These are phyloP conservation scores for Erodium chrysanthum DNA, from an alignment of 441 rosid genomes.

Conservation along the genomic window DNA sequence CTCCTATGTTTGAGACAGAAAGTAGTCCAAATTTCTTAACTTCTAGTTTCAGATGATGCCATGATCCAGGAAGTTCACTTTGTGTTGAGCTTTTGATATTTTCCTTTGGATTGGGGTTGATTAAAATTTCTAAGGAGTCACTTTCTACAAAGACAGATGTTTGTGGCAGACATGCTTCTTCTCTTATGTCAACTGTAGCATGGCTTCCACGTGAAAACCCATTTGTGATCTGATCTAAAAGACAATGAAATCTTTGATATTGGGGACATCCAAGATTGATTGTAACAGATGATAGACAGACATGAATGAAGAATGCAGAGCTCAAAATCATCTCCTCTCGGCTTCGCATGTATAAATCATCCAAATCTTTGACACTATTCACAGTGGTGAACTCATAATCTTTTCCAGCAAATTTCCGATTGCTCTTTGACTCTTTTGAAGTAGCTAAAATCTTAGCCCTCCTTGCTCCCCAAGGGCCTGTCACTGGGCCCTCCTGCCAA, in stretches of 20 bases:
- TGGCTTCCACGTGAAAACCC: conserved; percentile 32
- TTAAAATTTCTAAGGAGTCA: conserved; percentile 54
- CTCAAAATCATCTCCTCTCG: conserved; percentile 60
- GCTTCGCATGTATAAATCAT: conserved; percentile 42
- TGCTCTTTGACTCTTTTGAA: conserved; percentile 42
- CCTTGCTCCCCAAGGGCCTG: conserved; percentile 63
- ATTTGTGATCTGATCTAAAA: conserved; percentile 43
- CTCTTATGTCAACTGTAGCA: conserved; percentile 23
- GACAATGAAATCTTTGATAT: conserved; percentile 34
- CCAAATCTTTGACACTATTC: conserved; percentile 46
- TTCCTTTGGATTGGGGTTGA: conserved; percentile 50
- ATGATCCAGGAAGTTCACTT: conserved; percentile 85
- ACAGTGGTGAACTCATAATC: conserved; percentile 69
- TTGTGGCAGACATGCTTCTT: conserved; percentile 36
- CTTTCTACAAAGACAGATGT: conserved; percentile 64
- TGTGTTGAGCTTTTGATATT: conserved; percentile 49
- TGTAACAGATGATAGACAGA: conserved; percentile 39
- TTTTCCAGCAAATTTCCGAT: conserved; percentile 36
- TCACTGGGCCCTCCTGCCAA: conserved; percentile 69
- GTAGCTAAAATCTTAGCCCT: conserved; percentile 71
- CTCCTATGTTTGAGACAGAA: conserved; percentile 71
- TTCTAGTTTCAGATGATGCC: conserved; percentile 59
- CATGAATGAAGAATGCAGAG: conserved; percentile 52
- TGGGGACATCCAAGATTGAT: conserved; percentile 44
- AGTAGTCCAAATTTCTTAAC: conserved; percentile 51